These are phyloP conservation scores for Styphnolobium japonicum DNA, from an alignment of 306 rosid genomes.

Conservation along the genomic window DNA sequence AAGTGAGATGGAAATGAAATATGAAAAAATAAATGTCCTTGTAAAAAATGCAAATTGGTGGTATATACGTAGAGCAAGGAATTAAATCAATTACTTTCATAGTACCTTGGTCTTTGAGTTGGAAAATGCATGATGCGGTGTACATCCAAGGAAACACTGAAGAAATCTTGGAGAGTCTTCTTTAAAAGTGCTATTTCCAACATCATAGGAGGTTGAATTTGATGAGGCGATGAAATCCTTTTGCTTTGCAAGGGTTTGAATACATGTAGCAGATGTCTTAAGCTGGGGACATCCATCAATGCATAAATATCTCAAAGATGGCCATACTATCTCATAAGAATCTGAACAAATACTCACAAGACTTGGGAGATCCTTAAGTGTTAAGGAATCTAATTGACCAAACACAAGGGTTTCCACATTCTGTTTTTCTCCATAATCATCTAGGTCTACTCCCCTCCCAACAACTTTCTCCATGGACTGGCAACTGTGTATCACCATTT, in stretches of 20 bases:
- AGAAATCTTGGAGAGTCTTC: background rate
- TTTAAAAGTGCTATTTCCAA: background rate
- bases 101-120: background rate
- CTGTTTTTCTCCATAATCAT: background rate
- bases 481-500: slow-evolving; percentile 13
- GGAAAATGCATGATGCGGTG: background rate
- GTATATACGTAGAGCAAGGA: no score
- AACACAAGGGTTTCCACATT: slow-evolving; percentile 5
- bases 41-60: no score
- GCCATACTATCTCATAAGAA: slow-evolving; percentile 1
- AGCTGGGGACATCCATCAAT: slow-evolving; percentile 30
- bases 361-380: slow-evolving; percentile 18
- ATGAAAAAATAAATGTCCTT: no score
- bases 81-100: background rate
- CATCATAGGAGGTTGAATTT: background rate
- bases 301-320: slow-evolving; percentile 9
- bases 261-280: background rate
- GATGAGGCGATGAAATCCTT: background rate
- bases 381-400: slow-evolving; percentile 7
- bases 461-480: slow-evolving; percentile 2
- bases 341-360: slow-evolving; percentile 8
- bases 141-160: background rate
- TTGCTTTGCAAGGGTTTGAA: background rate
- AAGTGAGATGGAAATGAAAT: no score
- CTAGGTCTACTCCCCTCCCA: background rate